Evolutionary conservation across 805 yeast species (phyloP), one percentile per base, ranked within the genome.

Genomic region (Ogataea zsoltii): DNA sequence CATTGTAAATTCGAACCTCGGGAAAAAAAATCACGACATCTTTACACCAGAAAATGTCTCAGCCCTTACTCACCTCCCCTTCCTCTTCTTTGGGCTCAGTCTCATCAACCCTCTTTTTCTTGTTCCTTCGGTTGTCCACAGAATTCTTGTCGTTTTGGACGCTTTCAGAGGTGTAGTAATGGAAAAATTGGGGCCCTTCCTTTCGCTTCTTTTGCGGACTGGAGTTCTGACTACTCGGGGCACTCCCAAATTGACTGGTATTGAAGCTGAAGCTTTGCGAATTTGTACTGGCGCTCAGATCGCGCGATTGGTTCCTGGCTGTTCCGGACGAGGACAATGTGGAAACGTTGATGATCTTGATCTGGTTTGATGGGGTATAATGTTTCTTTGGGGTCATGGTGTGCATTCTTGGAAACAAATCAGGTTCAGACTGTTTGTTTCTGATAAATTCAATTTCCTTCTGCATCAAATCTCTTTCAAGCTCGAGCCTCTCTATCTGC

Each of bases 401-500:
- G 33, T 45, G 54, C 28, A 48, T 19, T 33, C 45, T 48, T 13
- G 54, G 51, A 14, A 46, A 21, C n/a, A 15, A 31, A 3, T 36
- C 34, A 4, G 39, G 21, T 7, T 28, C 14, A 33, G 17, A 21
- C 17, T 45, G 41, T 33, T 45, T 52, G 12, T 50, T 41, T 19
- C 45, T 51, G n/a, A 58, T 54, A n/a, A 58, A 54, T 35, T 48
- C 58, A 18, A 57, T 57, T 36, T 58, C 62, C 34, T 54, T 57
- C 17, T 48, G 25, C 45, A 58, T 46, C 16, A 57, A 38, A 33
- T 58, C 55, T 42, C 61, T 51, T 41, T 58, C 61, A 28, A 54
- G 42, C 35, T 58, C 61, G 11, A 56, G 39, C 15, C 58, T 30
- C 34, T 56, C 60, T 15, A 57, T 43, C 38, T 57, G 55, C 2